phyloP scores from a whole-genome alignment of 306 rosid genomes.

The Cyclanthera cordifolia region DNA sequence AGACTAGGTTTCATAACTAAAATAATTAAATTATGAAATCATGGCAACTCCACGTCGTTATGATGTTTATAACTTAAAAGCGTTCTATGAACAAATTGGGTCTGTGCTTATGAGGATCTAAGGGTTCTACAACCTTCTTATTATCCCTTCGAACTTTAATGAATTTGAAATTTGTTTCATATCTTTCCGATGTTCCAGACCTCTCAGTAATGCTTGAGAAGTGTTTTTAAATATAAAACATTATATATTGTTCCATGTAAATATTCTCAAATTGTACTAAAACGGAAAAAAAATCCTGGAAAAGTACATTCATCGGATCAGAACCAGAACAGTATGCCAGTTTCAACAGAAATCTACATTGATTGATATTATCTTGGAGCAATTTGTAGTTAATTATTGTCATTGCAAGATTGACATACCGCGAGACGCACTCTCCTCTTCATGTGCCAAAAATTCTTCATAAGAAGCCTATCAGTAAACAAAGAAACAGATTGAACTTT shows the following conservation, averaged over 20 bases:
- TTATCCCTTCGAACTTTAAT: neutral
- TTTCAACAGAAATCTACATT: neutral
- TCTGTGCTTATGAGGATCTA: neutral
- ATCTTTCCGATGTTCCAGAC: neutral
- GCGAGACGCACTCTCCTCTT: slow-evolving; percentile 53
- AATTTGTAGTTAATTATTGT: neutral
- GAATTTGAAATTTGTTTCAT: neutral
- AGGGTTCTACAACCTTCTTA: neutral
- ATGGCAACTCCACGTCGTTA: neutral
- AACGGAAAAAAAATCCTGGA: neutral
- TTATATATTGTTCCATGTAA: neutral
- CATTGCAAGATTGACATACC: slow-evolving; percentile 29
- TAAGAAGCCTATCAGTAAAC: slow-evolving; percentile 47
- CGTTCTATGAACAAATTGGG: neutral
- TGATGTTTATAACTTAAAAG: neutral
- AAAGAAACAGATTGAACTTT: slow-evolving; percentile 7
- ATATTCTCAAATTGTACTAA: neutral
- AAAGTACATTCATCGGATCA: neutral
- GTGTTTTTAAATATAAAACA: neutral
- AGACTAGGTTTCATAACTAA: neutral
- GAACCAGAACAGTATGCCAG: neutral
- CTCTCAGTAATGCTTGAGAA: neutral
- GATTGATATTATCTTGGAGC: neutral
- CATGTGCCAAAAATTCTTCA: slow-evolving; percentile 61
- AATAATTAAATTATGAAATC: neutral